A percentile compares a stretch with the other conserved stretches of the same genome.
phyloP scores from a whole-genome alignment of 176 grass and related monocot genomes.

The Chloris gayana region DNA sequence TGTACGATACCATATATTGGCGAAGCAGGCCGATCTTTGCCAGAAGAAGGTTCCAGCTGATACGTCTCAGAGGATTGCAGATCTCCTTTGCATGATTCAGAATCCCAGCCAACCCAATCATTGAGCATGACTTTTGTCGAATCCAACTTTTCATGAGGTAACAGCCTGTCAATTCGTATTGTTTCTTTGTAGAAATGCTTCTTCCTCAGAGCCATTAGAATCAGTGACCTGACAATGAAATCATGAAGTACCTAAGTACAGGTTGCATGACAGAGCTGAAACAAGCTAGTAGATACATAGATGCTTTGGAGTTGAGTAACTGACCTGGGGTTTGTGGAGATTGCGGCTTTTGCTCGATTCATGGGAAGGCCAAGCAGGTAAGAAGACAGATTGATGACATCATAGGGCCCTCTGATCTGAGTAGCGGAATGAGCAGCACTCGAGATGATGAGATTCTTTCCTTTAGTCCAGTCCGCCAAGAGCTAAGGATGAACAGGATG shows the following conservation, averaged over 20 bases:
- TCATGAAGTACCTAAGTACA: constrained; percentile 1
- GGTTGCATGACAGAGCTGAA: constrained; percentile 16
- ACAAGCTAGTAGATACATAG: constrained; percentile 6
- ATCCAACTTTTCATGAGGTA: constrained; percentile 51
- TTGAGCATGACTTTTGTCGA: constrained; percentile 41
- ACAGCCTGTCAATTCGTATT: constrained; percentile 69
- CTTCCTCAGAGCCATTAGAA: constrained; percentile 71
- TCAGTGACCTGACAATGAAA: constrained; percentile 49
- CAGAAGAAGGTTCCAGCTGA: constrained; percentile 40
- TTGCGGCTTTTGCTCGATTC: constrained; percentile 70
- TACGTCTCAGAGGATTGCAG: constrained; percentile 48
- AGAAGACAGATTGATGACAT: constrained; percentile 66
- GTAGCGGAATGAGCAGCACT: constrained; percentile 67
- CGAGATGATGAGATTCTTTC: constrained; percentile 87
- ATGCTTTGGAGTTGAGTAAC: neutral
- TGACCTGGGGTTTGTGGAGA: constrained; percentile 75
- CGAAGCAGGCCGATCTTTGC: constrained; percentile 24
- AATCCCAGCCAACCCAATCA: constrained; percentile 72
- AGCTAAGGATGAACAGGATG: constrained; percentile 4
- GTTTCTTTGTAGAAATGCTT: constrained; percentile 94
- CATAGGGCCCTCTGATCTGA: constrained; percentile 79
- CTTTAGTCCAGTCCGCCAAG: constrained; percentile 74
- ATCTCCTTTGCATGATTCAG: constrained; percentile 60
- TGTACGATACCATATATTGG: constrained; percentile 40
- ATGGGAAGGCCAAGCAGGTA: constrained; percentile 79